Evolutionary conservation across 495 filamentous ascomycete genomes (phyloP), one percentile per base, ranked within the genome.

Genomic region (Darksidea phi): DNA sequence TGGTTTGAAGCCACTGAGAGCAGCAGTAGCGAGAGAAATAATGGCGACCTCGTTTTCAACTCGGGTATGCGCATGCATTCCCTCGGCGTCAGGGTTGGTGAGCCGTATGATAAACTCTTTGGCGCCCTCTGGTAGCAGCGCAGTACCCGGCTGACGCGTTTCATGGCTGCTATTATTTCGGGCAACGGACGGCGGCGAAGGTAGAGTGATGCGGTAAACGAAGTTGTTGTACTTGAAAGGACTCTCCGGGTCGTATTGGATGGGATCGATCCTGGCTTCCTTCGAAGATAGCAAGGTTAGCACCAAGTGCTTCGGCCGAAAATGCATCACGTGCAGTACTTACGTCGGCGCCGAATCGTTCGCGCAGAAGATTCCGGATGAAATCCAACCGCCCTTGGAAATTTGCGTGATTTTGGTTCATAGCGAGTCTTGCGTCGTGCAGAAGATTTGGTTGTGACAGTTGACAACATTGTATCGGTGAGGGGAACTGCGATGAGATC

Each of bases 171-270:
- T 32, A 32, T 32, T 10, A 32, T 37, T 54, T 37, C 36, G 28
- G 24, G 28, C 28, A 42, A 54, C 45, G 8, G 57, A 59, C 13
- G 54, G 36, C 3, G 58, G 52, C 20, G 57, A 21, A 28, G 61
- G 43, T 8, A 73, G 58, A 17, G 62, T 64, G 41, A 73, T 37
- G 18, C 51, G 67, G 43, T 74, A 74, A 41, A 74, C 72, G 41
- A 73, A 74, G 54, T 73, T 74, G 69, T 73, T 74, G 67, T 70
- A 73, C 50, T 73, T 72, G 66, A 72, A 73, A n/a, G 61, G 64
- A 34, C 51, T 61, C 17, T 74, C 62, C 18, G 71, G 64, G 45
- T 73, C 71, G 50, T 74, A 73, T 59, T 70, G 71, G 34, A 73
- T 60, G 2, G 66, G 70, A 17, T 15, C 51, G 49, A 72, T 71